phyloP scores from a whole-genome alignment of 176 grass and related monocot genomes.

The Leersia perrieri region DNA sequence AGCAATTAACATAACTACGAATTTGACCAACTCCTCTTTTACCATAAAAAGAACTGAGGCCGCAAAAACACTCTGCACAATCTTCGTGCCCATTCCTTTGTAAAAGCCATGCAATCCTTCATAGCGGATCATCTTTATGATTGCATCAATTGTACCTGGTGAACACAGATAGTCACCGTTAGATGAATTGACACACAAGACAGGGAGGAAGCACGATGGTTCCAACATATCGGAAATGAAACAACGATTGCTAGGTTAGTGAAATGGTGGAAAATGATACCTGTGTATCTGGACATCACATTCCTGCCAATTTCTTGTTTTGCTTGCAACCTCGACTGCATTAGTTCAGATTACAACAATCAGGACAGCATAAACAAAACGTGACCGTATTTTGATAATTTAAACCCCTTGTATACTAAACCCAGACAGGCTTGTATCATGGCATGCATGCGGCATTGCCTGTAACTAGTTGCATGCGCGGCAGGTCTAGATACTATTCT shows the following conservation, averaged over 20 bases:
- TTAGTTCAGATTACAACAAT: slow-evolving; percentile 27
- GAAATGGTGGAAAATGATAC: slow-evolving; percentile 34
- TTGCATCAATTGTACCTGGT: slow-evolving; percentile 90
- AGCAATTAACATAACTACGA: slow-evolving; percentile 64
- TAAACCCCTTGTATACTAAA: neutral
- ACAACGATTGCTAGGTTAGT: slow-evolving; percentile 17
- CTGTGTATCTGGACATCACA: slow-evolving; percentile 83
- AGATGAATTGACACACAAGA: neutral
- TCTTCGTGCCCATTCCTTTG: slow-evolving; percentile 99
- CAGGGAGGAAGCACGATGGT: slow-evolving; percentile 4
- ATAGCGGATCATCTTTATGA: slow-evolving; percentile 85
- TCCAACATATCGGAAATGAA: neutral
- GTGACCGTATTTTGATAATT: neutral
- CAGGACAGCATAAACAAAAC: slow-evolving; percentile 17
- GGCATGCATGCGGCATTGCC: neutral
- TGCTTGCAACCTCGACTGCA: slow-evolving; percentile 99
- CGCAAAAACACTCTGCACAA: slow-evolving; percentile 94
- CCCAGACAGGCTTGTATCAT: neutral
- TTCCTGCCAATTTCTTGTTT: slow-evolving; percentile 97
- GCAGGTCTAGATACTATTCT: neutral
- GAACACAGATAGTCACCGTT: neutral
- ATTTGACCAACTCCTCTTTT: slow-evolving; percentile 91
- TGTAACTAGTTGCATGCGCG: neutral
- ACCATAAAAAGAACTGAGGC: slow-evolving; percentile 98
- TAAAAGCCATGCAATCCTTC: slow-evolving; percentile 91